These are phyloP conservation scores for Debaryomyces tyrocola DNA, from an alignment of 805 yeast species.

Conservation along the genomic window DNA sequence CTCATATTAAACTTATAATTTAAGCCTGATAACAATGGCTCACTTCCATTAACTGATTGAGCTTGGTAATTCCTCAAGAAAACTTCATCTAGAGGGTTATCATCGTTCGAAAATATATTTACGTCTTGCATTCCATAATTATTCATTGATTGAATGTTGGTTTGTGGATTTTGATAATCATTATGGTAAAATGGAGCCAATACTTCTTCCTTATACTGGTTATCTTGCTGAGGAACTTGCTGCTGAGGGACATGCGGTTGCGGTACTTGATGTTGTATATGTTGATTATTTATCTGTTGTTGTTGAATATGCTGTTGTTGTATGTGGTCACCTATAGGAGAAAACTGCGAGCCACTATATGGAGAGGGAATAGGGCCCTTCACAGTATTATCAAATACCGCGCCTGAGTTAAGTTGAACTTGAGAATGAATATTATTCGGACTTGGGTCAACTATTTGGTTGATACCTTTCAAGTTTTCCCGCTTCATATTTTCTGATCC, in stretches of 20 bases:
- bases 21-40: not conserved
- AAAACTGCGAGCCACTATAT: constrained; percentile 11
- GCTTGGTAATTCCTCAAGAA: constrained; percentile 16
- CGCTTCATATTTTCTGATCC: constrained; percentile 44
- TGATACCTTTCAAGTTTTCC: constrained; percentile 6
- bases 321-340: constrained; percentile 4
- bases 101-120: constrained; percentile 35
- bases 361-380: constrained; percentile 8
- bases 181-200: not conserved
- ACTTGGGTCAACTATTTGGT: not conserved
- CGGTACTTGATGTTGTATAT: no score
- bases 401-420: not conserved
- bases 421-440: not conserved
- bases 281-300: constrained; percentile 3
- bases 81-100: constrained; percentile 41
- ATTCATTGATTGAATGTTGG: constrained; percentile 6
- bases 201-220: not conserved
- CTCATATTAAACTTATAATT: constrained; percentile 13
- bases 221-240: no score
- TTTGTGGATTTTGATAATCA: not conserved
- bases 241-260: no score
- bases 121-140: constrained; percentile 30
- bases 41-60: not conserved
- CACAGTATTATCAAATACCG: not conserved
- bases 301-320: constrained; percentile 2